These are phyloP conservation scores for Coniochaeta sp. DNA, from an alignment of 2,329 filamentous ascomycete genomes.

Conservation along the genomic window DNA sequence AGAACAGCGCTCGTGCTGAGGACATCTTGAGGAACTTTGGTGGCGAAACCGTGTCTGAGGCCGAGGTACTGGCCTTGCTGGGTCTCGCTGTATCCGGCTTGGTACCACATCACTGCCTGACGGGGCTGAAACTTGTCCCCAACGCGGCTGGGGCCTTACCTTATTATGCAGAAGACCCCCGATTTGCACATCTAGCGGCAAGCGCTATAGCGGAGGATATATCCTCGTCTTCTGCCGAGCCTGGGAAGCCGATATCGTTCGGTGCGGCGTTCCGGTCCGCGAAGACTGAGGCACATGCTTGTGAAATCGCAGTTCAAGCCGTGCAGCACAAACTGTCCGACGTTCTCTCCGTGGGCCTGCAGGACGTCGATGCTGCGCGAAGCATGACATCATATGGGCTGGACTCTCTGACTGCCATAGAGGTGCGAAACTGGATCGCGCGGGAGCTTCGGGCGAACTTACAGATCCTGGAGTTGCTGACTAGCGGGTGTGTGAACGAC, in stretches of 20 bases:
- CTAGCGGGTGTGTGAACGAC: conserved; percentile 10
- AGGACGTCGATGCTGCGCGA: conserved; percentile 16
- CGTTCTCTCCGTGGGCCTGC: conserved; percentile 14
- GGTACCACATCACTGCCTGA: conserved; percentile 16
- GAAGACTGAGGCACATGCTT: conserved; percentile 17
- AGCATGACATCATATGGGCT: conserved; percentile 19
- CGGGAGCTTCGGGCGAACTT: conserved; percentile 16
- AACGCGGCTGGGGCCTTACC: conserved; percentile 10
- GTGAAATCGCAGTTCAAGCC: conserved; percentile 16
- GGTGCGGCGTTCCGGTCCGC: conserved; percentile 19
- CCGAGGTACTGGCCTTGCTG: conserved; percentile 46
- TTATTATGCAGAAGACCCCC: conserved; percentile 15
- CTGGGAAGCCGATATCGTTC: conserved; percentile 13
- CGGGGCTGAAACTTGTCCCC: conserved; percentile 19
- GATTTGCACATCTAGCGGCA: conserved; percentile 12
- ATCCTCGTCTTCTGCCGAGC: conserved; percentile 6
- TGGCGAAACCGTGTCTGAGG: conserved; percentile 36
- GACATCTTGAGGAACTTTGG: conserved; percentile 32
- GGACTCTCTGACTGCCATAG: conserved; percentile 21
- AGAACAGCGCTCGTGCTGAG: conserved; percentile 35
- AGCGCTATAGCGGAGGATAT: conserved; percentile 14
- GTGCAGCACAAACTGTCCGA: conserved; percentile 20
- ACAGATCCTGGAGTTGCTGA: conserved; percentile 18
- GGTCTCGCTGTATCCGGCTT: conserved; percentile 24
- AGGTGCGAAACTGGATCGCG: conserved; percentile 20